Percentiles rank a stretch among this genome's conserved stretches.
phyloP scores from a whole-genome alignment of 495 filamentous ascomycete species.

The Daldinia childiae region DNA sequence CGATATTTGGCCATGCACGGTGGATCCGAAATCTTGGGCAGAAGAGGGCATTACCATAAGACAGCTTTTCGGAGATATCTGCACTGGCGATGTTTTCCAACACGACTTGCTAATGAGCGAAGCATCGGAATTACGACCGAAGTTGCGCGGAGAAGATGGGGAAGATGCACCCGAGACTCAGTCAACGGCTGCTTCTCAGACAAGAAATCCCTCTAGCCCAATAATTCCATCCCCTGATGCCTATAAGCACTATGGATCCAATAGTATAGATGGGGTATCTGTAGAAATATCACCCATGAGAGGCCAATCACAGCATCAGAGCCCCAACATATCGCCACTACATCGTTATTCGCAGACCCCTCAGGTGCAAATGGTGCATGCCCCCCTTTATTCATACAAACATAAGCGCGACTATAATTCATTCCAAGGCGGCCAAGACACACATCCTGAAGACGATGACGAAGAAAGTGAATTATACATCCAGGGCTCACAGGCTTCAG shows the following conservation, averaged over 20 bases:
- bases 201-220: background rate
- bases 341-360: background rate
- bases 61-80: constrained; percentile 76
- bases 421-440: background rate
- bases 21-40: constrained; percentile 69
- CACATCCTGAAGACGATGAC: background rate
- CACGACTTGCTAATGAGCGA: constrained; percentile 72
- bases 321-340: background rate
- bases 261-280: background rate
- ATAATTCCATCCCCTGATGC: background rate
- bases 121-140: background rate
- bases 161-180: constrained; percentile 2
- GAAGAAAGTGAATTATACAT: constrained; percentile 19
- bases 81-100: constrained; percentile 65
- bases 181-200: background rate
- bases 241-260: background rate
- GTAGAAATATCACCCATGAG: background rate
- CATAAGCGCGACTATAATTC: constrained; percentile 18
- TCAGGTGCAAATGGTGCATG: background rate
- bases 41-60: constrained; percentile 67
- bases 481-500: constrained; percentile 44
- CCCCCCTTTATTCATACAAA: background rate
- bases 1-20: constrained; percentile 87
- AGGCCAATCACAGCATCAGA: background rate
- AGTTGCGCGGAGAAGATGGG: background rate